phyloP scores from a whole-genome alignment of 129 eudicot genomes.

The sunflower (Helianthus annuus) region DNA sequence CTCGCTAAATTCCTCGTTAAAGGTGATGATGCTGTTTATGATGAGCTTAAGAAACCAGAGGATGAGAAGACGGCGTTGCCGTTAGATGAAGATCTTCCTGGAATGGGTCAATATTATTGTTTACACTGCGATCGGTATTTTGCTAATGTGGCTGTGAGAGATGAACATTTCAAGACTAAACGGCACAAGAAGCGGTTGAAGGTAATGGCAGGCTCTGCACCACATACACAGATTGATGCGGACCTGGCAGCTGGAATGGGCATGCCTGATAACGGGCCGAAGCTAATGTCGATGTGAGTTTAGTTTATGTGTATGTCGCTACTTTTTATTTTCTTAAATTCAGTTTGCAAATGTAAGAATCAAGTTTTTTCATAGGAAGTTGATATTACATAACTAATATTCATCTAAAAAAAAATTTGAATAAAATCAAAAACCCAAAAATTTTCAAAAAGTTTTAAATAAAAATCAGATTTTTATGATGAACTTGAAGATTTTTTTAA shows the following conservation, averaged over 20 bases:
- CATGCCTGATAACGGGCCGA: slow-evolving; percentile 89
- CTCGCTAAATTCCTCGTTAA: slow-evolving; percentile 62
- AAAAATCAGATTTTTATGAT: no score
- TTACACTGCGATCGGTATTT: slow-evolving; percentile 95
- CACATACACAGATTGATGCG: slow-evolving; percentile 86
- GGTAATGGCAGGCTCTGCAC: slow-evolving; percentile 74
- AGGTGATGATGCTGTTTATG: slow-evolving; percentile 82
- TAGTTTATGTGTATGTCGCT: slow-evolving; percentile 18
- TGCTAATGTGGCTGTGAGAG: slow-evolving; percentile 67
- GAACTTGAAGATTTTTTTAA: no score
- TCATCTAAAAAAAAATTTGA: no score
- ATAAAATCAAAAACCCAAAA: no score
- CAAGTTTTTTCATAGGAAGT: not conserved
- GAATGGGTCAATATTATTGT: slow-evolving; percentile 88
- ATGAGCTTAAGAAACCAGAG: slow-evolving; percentile 59
- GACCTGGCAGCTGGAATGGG: slow-evolving; percentile 93
- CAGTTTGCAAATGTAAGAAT: slow-evolving; percentile 20
- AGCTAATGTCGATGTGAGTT: slow-evolving; percentile 68
- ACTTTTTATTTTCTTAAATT: slow-evolving; percentile 13
- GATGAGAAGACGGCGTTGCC: slow-evolving; percentile 46
- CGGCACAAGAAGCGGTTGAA: slow-evolving; percentile 91
- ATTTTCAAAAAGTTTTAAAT: no score
- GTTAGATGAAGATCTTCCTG: slow-evolving; percentile 83
- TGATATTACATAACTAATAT: slow-evolving; percentile 4
- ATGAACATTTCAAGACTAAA: slow-evolving; percentile 85